Percentiles rank a stretch among this genome's conserved stretches.
These are phyloP conservation scores for Paramyrothecium roridum DNA, from an alignment of 2,329 filamentous ascomycete species.

Conservation along the genomic window DNA sequence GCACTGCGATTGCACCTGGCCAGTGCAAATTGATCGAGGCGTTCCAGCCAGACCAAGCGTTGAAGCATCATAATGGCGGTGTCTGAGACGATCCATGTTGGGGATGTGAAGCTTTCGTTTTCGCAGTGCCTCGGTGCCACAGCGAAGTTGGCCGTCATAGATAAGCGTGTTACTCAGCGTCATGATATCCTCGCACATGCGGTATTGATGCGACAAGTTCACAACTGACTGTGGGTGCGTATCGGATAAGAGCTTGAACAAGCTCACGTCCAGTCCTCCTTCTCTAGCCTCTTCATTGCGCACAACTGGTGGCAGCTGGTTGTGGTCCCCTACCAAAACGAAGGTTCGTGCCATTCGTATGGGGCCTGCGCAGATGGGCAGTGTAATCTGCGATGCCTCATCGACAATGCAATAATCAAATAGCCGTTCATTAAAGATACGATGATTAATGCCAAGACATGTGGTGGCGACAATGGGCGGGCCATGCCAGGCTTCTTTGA, in stretches of 20 bases:
- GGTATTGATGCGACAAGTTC: constrained; percentile 92
- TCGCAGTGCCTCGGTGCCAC: constrained; percentile 76
- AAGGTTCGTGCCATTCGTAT: constrained; percentile 92
- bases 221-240: constrained; percentile 83
- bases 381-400: constrained; percentile 94
- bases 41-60: constrained; percentile 37
- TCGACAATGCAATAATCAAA: constrained; percentile 99
- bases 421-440: constrained; percentile 79
- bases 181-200: constrained; percentile 98
- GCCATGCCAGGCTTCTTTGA: constrained; percentile 78
- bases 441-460: constrained; percentile 87
- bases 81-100: constrained; percentile 56
- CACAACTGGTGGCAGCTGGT: constrained; percentile 90
- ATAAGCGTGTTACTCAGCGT: constrained; percentile 88
- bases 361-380: constrained; percentile 90
- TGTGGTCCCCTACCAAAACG: constrained; percentile 93
- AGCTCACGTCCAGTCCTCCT: constrained; percentile 84
- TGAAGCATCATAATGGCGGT: constrained; percentile 54
- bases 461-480: constrained; percentile 92
- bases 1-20: constrained; percentile 51
- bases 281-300: constrained; percentile 84
- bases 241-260: constrained; percentile 93
- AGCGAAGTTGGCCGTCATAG: constrained; percentile 86
- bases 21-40: constrained; percentile 53
- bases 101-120: constrained; percentile 66